Evolutionary conservation across 805 yeast genomes (phyloP), one percentile per base, ranked within the genome.

Genomic region (Priceomyces carsonii): DNA sequence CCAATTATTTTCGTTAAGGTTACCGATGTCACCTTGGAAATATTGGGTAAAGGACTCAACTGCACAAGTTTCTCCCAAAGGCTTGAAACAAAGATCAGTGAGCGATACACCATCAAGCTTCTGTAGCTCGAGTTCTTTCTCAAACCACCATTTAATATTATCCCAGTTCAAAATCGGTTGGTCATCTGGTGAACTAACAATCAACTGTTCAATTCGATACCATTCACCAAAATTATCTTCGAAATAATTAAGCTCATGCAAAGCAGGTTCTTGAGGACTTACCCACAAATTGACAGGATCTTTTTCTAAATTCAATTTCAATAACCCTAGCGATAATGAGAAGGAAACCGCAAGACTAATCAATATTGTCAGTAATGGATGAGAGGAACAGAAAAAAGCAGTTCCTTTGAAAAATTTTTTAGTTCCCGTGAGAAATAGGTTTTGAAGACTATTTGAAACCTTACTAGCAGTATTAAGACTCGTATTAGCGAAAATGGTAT

Each of bases 251-350:
- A 82, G 80, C 49, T 91, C 82, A 26, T 73, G 63, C 35, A 71
- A 81, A 8, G 89, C 88, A 3, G 76, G 79, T 7, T 93, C 84
- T 14, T 65, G 52, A 3, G 90, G 80, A 45, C 93, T 82, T 0
- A 93, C 98, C 99, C 99, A 91, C 19, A 91, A 64, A 42, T 82
- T 79, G 3, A 85, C 76, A 0, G 99, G 98, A 45, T 85, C 70
- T 2, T 79, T 79, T 53, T 90, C 97, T 18, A 90, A 66, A 29
- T 77, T 59, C 7, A 81, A 67, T 34, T 64, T 57, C 5, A 58
- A 47, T 29, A 79, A 60, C 6, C 85, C 87, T 0, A 73, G 53
- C 2, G 85, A 71, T 10, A 83, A 47, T 0, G 75, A 35, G 1
- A 69, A 42, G 2, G 79, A 61, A 0, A 79, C 33, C 1, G 52